These are phyloP conservation scores for Colletotrichum sp. DNA, from an alignment of 2,329 filamentous ascomycete species.

Conservation along the genomic window DNA sequence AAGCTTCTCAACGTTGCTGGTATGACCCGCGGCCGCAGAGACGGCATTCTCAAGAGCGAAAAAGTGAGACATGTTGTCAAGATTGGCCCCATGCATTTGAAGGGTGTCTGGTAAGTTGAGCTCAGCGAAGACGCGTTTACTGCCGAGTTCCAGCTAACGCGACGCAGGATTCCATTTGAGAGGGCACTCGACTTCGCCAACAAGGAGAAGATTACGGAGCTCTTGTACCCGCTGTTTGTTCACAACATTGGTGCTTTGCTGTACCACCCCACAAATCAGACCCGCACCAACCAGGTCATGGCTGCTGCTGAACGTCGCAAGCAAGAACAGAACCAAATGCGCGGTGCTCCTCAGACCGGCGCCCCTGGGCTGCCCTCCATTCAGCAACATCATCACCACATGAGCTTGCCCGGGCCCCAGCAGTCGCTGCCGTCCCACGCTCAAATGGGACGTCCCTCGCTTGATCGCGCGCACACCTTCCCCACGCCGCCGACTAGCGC, in stretches of 20 bases:
- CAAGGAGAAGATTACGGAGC: slow-evolving; percentile 98
- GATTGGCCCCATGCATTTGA: slow-evolving; percentile 98
- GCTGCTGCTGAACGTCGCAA: slow-evolving; percentile 82
- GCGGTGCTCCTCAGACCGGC: slow-evolving; percentile 58
- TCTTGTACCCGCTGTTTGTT: slow-evolving; percentile 94
- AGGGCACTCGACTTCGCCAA: slow-evolving; percentile 98
- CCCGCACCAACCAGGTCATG: slow-evolving; percentile 83
- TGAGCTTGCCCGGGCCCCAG: slow-evolving; percentile 61
- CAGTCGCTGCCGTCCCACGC: slow-evolving; percentile 68
- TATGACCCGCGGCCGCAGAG: slow-evolving; percentile 94
- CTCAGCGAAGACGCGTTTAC: background rate
- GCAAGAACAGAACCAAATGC: slow-evolving; percentile 70
- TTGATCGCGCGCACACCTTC: slow-evolving; percentile 91
- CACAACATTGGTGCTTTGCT: slow-evolving; percentile 94
- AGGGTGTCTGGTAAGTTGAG: slow-evolving; percentile 85
- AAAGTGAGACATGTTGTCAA: slow-evolving; percentile 97
- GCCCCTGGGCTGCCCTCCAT: slow-evolving; percentile 68
- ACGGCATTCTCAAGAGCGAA: slow-evolving; percentile 97
- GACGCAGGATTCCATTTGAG: slow-evolving; percentile 94
- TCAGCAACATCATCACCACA: slow-evolving; percentile 68
- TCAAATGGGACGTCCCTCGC: slow-evolving; percentile 73
- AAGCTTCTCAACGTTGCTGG: slow-evolving; percentile 96
- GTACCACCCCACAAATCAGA: slow-evolving; percentile 92
- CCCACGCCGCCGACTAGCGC: slow-evolving; percentile 92
- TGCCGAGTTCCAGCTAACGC: background rate